Conservation (phyloP, 768 basidiomycete genomes). For the Boletus reticuloceps region DNA sequence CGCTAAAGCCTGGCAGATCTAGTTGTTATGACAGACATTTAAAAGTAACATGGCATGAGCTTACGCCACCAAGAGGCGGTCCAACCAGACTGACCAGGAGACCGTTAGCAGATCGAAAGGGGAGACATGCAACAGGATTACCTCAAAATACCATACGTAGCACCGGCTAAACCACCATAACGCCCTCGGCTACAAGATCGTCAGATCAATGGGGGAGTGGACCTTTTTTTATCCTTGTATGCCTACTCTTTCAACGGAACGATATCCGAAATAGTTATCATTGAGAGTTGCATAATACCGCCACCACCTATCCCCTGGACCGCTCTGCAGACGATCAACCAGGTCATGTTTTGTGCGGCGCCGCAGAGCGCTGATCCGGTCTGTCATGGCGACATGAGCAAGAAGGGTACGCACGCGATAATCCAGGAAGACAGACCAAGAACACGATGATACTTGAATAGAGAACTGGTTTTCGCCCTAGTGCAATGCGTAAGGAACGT, state of each 20-base stretch:
- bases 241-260: constrained; percentile 69
- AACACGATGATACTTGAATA: constrained; percentile 65
- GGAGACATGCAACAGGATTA: neutral
- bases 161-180: constrained; percentile 68
- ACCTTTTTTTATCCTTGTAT: too few species aligned
- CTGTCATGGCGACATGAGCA: constrained; percentile 30
- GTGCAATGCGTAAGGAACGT: neutral
- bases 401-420: neutral
- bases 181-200: constrained; percentile 59
- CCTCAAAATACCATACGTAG: constrained; percentile 73
- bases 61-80: constrained; percentile 76
- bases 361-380: constrained; percentile 79
- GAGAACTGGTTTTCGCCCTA: constrained; percentile 66
- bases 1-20: constrained; percentile 17
- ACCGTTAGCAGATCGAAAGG: neutral
- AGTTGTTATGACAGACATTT: too few species aligned
- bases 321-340: constrained; percentile 67
- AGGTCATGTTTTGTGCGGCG: constrained; percentile 71
- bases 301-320: constrained; percentile 83
- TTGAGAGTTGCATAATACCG: constrained; percentile 70
- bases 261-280: constrained; percentile 81
- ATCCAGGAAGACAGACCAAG: constrained; percentile 28
- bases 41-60: constrained; percentile 22
- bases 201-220: constrained; percentile 14
- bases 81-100: constrained; percentile 51